phyloP scores from a whole-genome alignment of 169 alveolate genomes.

The Plasmodium falciparum region DNA sequence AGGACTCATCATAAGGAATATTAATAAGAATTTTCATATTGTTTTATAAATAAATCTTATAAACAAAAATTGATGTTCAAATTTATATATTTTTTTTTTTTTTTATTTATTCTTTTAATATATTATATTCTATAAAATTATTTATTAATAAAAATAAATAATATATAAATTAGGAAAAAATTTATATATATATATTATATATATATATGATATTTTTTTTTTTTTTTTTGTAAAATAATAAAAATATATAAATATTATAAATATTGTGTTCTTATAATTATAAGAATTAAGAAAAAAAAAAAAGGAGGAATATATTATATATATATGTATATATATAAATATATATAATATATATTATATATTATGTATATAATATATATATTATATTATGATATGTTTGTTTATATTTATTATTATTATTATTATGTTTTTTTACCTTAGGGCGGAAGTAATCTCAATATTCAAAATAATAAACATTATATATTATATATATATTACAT shows the following conservation, averaged over 20 bases:
- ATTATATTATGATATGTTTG: no score
- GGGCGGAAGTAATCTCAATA: no score
- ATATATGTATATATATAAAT: no score
- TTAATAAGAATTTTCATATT: constrained; percentile 55
- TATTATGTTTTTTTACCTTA: no score
- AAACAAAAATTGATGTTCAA: constrained; percentile 18
- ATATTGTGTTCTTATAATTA: neutral
- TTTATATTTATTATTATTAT: no score
- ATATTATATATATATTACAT: no score
- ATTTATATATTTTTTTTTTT: neutral
- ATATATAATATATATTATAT: no score
- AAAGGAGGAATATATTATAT: no score
- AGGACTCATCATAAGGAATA: constrained; percentile 74
- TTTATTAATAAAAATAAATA: constrained; percentile 12
- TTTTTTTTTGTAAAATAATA: neutral
- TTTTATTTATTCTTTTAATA: no score
- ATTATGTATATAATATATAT: no score
- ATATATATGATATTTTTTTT: neutral
- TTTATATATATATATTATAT: constrained; percentile 5
- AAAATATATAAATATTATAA: neutral
- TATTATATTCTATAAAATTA: neutral
- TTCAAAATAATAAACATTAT: no score
- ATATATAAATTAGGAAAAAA: constrained; percentile 15
- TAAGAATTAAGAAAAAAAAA: no score
- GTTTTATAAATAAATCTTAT: constrained; percentile 16